phyloP scores from a whole-genome alignment of 495 filamentous ascomycete genomes.

The Hypoxylon subgilvum region DNA sequence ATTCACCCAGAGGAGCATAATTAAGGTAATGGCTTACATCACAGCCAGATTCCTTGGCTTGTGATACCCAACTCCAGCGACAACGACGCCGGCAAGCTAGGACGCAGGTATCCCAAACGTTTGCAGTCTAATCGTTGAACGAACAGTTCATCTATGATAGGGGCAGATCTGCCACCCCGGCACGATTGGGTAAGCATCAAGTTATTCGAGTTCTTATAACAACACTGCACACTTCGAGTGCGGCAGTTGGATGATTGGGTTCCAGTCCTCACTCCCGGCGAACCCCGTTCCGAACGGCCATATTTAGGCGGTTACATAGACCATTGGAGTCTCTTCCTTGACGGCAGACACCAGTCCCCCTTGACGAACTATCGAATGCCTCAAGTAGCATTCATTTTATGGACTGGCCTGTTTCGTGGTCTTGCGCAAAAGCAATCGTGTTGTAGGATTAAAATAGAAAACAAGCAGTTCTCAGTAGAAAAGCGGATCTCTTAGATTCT shows the following conservation, averaged over 20 bases:
- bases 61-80: conserved; percentile 10
- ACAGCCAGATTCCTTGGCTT: conserved; percentile 17
- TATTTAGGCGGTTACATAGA: conserved; percentile 18
- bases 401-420: too few species aligned
- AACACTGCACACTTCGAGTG: conserved; percentile 11
- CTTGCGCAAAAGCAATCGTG: too few species aligned
- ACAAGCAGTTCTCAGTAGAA: too few species aligned
- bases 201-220: conserved; percentile 13
- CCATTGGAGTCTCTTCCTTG: too few species aligned
- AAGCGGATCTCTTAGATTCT: too few species aligned
- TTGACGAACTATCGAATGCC: too few species aligned
- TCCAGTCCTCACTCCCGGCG: conserved; percentile 5
- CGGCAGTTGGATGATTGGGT: conserved; percentile 36
- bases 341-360: too few species aligned
- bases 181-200: conserved; percentile 6
- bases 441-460: too few species aligned
- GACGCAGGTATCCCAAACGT: too few species aligned
- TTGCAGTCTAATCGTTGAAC: neutral
- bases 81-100: neutral
- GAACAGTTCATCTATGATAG: conserved; percentile 2
- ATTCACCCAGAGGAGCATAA: conserved; percentile 34
- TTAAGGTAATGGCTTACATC: conserved; percentile 18
- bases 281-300: conserved; percentile 21
- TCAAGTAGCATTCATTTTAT: too few species aligned
- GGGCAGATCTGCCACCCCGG: conserved; percentile 3